A percentile compares a stretch with the other conserved stretches of the same genome.
These are phyloP conservation scores for Ascochyta lentis DNA, from an alignment of 2,329 filamentous ascomycete species.

Conservation along the genomic window DNA sequence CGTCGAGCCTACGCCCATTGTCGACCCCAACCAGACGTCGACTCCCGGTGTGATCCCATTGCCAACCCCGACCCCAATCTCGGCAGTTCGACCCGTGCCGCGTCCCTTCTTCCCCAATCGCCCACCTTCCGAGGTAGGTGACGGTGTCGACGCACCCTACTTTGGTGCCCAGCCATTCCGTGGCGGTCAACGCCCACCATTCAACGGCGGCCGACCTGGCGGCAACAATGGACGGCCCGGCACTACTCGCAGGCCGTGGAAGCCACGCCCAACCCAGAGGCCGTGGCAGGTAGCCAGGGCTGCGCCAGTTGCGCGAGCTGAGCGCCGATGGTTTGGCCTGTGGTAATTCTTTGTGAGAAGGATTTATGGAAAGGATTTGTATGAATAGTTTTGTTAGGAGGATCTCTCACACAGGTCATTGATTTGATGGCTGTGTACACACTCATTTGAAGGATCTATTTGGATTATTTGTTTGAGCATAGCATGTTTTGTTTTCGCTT, in stretches of 20 bases:
- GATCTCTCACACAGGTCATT: background rate
- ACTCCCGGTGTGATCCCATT: background rate
- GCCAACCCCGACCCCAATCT: background rate
- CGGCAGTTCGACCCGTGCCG: background rate
- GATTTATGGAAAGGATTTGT: background rate
- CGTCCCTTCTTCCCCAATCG: slow-evolving; percentile 6
- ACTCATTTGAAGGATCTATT: slow-evolving; percentile 11
- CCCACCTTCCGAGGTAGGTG: slow-evolving; percentile 16
- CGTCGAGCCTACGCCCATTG: too few relatives aligned
- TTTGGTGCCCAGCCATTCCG: background rate
- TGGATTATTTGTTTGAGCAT: background rate
- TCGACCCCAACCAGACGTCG: background rate
- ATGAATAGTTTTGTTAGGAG: background rate
- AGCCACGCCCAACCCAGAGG: slow-evolving; percentile 1
- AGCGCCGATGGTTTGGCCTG: slow-evolving; percentile 11
- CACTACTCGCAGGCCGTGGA: slow-evolving; percentile 7
- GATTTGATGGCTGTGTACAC: background rate
- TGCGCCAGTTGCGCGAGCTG: background rate
- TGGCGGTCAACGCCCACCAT: background rate
- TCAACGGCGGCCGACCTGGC: background rate
- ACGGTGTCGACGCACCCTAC: slow-evolving; percentile 24
- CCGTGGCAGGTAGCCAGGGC: background rate
- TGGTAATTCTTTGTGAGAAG: slow-evolving; percentile 1
- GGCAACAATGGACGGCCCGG: background rate
- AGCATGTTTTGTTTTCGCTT: slow-evolving; percentile 2